Conservation (phyloP, 495 filamentous ascomycete genomes). For the Aspergillus baeticus region DNA sequence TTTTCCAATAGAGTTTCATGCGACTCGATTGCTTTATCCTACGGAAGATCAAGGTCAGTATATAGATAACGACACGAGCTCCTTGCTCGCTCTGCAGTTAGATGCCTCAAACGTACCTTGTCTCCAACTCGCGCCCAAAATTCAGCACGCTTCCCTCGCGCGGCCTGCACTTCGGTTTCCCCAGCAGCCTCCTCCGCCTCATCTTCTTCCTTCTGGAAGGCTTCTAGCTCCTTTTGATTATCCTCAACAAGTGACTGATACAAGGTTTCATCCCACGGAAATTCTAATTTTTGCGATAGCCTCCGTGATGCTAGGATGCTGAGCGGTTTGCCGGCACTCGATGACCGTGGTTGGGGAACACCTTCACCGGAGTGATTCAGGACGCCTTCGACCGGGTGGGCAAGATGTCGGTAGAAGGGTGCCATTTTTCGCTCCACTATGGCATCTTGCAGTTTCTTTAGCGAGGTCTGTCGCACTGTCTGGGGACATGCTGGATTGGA, state of each 20-base stretch:
- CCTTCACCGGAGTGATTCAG: slow-evolving; percentile 77
- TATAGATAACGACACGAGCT: not conserved
- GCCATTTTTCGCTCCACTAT: slow-evolving; percentile 95
- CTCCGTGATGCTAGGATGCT: slow-evolving; percentile 72
- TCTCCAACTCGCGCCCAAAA: slow-evolving; percentile 93
- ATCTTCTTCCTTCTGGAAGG: slow-evolving; percentile 93
- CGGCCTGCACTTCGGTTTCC: slow-evolving; percentile 90
- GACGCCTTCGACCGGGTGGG: slow-evolving; percentile 89
- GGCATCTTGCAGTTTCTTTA: slow-evolving; percentile 87
- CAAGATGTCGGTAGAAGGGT: slow-evolving; percentile 90
- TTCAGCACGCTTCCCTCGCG: slow-evolving; percentile 90
- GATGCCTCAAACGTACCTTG: slow-evolving; percentile 65
- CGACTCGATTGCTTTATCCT: slow-evolving; percentile 90
- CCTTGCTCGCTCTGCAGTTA: too few species aligned
- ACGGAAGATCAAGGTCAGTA: slow-evolving; percentile 17
- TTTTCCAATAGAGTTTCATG: slow-evolving; percentile 94
- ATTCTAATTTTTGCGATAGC: slow-evolving; percentile 57
- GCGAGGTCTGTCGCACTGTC: slow-evolving; percentile 64
- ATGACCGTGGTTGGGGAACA: slow-evolving; percentile 48
- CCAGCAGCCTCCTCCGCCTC: slow-evolving; percentile 93
- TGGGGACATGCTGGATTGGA: slow-evolving; percentile 79
- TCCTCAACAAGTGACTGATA: slow-evolving; percentile 84
- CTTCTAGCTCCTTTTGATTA: slow-evolving; percentile 87
- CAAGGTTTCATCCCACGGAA: slow-evolving; percentile 86
- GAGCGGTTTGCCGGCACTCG: slow-evolving; percentile 44